Evolutionary conservation across 495 filamentous ascomycete genomes (phyloP), one percentile per base, ranked within the genome.

Genomic region (Diplogelasinospora grovesii): DNA sequence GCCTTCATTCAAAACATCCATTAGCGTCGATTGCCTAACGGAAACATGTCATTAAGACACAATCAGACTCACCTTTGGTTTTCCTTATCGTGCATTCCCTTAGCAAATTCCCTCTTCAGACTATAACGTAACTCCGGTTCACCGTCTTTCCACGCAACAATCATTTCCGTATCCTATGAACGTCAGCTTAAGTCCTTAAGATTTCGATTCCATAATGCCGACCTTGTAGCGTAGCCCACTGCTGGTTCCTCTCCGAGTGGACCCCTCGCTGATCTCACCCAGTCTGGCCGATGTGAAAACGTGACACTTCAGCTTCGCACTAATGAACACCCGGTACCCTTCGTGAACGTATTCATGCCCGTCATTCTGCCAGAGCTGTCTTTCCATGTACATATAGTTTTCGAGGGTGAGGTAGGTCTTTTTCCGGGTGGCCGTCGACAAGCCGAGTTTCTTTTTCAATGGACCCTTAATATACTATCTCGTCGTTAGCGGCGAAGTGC

Each of bases 341-440:
- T 44, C 41, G 30, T 44, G 41, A 14, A 44, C 19, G 15, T 36
- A 44, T 18, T 44, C 41, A 26, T 44, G 41, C 13, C 15, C 15
- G 18, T 35, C 32, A 13, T 35, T 35, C 32, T 35, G 15, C 32
- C 32, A 35, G 32, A 35, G 32, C 32, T 35, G 32, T 21, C 32
- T 19, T 16, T 44, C 30, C 14, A 44, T 14, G 41, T 44, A 36
- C 19, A 35, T 35, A 19, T 20, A 20, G 13, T 35, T 35, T 20
- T 35, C 32, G 32, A 35, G 32, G 5, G 32, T 35, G 8, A 35
- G 32, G 32, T 20, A 35, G 14, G 11, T 35, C 32, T 20, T 35
- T 22, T 14, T 5, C 18, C 32, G 5, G 4, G 32, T 35, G 19
- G 19, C 8, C 13, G 14, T 22, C 10, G 32, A 35, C 18, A 35